Percentiles rank a stretch among this genome's conserved stretches.
Evolutionary conservation across 2,329 filamentous ascomycete genomes (phyloP).

Genomic region (Cladosporium halotolerans): DNA sequence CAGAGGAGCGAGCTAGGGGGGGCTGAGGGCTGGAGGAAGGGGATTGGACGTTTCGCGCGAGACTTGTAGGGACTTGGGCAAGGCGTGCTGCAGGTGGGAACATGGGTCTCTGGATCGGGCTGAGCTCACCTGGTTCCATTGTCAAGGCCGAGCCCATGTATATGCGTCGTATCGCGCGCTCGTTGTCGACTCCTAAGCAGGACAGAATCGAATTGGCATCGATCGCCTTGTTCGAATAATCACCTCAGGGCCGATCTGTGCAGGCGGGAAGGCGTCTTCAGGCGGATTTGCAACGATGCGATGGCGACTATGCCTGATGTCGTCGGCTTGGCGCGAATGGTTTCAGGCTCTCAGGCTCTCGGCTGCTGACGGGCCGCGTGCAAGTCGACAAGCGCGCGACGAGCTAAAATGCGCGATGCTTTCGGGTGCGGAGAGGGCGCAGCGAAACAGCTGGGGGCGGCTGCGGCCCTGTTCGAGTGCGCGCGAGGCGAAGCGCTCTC

Average conservation of each 20-base stretch:
- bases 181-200: constrained; percentile 1
- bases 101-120: constrained; percentile 17
- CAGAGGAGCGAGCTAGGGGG: background rate
- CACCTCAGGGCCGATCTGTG: background rate
- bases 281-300: background rate
- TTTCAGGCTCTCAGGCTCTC: background rate
- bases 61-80: constrained; percentile 12
- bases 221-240: background rate
- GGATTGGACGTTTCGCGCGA: constrained; percentile 11
- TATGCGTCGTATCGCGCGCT: constrained; percentile 8
- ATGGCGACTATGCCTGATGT: background rate
- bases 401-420: constrained; percentile 5
- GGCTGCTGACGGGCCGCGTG: constrained; percentile 4
- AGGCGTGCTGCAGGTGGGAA: constrained; percentile 12
- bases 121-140: constrained; percentile 29
- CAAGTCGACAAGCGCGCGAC: constrained; percentile 3
- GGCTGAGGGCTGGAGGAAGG: constrained; percentile 2
- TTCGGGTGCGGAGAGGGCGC: background rate
- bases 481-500: background rate
- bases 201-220: constrained; percentile 6
- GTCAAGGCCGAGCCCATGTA: constrained; percentile 21
- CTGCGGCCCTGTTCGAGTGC: background rate
- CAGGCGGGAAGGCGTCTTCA: background rate
- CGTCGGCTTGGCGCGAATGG: constrained; percentile 5
- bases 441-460: background rate